Evolutionary conservation across 2,329 filamentous ascomycete genomes (phyloP).

Genomic region (Myriosclerotinia curreyana): DNA sequence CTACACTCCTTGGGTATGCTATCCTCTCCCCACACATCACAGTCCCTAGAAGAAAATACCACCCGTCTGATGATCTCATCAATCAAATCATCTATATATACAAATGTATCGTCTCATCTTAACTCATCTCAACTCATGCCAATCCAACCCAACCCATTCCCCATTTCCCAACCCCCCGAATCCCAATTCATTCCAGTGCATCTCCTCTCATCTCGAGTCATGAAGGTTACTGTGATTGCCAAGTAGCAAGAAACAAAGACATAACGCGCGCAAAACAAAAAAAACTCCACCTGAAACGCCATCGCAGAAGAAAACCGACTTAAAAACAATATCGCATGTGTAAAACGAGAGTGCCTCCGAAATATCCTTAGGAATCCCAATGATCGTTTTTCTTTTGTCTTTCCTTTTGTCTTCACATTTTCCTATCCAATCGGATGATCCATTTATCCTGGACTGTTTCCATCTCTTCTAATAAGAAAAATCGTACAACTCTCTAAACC

Average conservation of each 20-base stretch:
- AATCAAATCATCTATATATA: background rate
- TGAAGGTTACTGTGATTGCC: background rate
- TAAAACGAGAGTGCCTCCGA: slow-evolving; percentile 14
- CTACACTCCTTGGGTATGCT: too few relatives aligned
- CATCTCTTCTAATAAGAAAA: slow-evolving; percentile 11
- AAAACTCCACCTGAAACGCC: background rate
- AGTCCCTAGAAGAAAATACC: too few relatives aligned
- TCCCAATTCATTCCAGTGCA: background rate
- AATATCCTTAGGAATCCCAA: background rate
- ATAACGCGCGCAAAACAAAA: background rate
- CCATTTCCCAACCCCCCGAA: too few relatives aligned
- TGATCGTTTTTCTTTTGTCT: background rate
- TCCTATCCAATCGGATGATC: background rate
- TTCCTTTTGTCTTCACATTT: slow-evolving; percentile 5
- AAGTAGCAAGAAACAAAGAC: background rate
- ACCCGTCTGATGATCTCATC: background rate
- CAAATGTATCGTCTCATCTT: background rate
- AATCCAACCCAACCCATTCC: background rate
- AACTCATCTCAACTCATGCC: background rate
- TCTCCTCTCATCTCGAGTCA: slow-evolving; percentile 10
- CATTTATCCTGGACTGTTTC: background rate
- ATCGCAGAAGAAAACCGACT: background rate
- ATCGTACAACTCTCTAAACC: slow-evolving; percentile 8
- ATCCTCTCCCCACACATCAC: too few relatives aligned
- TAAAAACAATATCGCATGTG: background rate